Conservation (phyloP, 108 stramenopile species). For the Parietichytrium sp. region DNA sequence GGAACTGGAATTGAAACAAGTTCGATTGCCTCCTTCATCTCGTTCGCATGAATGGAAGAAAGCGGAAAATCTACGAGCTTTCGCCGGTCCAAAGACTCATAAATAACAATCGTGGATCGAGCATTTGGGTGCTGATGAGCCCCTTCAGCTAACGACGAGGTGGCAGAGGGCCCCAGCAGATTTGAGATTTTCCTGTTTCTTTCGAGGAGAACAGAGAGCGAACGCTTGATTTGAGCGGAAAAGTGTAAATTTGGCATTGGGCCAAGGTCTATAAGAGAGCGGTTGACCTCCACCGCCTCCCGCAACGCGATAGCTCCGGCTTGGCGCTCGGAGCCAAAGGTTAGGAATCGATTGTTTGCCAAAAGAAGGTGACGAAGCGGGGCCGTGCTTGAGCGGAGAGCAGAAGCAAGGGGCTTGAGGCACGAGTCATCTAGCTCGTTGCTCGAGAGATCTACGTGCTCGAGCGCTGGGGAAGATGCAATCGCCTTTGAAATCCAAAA, state of each 20-base stretch:
- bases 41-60: not conserved
- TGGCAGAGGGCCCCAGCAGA: too few species aligned
- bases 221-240: not conserved
- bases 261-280: not conserved
- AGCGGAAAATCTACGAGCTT: not conserved
- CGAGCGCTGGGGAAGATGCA: not conserved
- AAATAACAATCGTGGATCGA: not conserved
- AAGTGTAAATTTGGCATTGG: not conserved
- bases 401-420: not conserved
- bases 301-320: not conserved
- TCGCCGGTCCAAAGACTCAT: not conserved
- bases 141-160: too few species aligned
- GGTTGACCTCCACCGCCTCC: not conserved
- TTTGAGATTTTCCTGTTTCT: not conserved
- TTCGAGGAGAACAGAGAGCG: not conserved
- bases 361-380: not conserved
- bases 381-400: not conserved
- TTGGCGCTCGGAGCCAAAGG: not conserved
- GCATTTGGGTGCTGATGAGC: too few species aligned
- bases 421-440: slow-evolving; percentile 27
- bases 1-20: not conserved
- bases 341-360: not conserved
- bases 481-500: slow-evolving; percentile 8
- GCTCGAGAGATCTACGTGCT: not conserved
- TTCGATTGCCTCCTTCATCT: too few species aligned